Evolutionary conservation across 1,284 basidiomycete genomes (phyloP), one percentile per base, ranked within the genome.

Genomic region (Fereydounia khargensis): DNA sequence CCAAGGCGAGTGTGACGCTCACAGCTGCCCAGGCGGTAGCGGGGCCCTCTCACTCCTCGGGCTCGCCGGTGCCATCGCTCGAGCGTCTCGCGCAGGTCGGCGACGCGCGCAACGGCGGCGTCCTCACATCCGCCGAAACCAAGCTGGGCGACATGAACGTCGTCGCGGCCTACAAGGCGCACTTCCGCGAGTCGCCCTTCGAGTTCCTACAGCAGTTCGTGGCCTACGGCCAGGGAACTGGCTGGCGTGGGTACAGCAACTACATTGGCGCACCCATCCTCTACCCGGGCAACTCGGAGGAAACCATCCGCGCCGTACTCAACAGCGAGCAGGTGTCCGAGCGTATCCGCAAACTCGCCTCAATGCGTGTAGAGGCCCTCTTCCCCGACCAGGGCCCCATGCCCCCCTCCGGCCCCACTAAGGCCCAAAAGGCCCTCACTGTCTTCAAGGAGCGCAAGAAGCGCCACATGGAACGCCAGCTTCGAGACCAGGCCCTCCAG

Each of bases 231-330:
- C 65, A 68, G 33, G 70, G 70, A 9, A 54, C 51, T 0, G 68
- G 65, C 13, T 73, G 70, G 70, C 48, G 70, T 22, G 69, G 69
- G 22, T 73, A 68, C 35, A 47, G 48, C 14, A 55, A 70, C 57
- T 68, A 70, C 52, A 62, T 71, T 23, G 70, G 70, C 20, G 58
- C 67, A 0, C 67, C 62, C 21, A 70, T 73, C 39, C 32, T 73
- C 11, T 68, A 72, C 34, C 37, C 45, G 5, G 63, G 54, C 33
- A 60, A 53, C n/a, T 61, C 69, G 1, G 42, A 64, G 10, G 62
- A 66, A 31, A 47, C 45, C 35, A 68, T 71, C 33, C 54, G 59
- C 6, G 44, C 53, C 8, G 62, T 71, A 11, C 36, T 70, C 33
- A 55, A 46, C 36, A 68, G 65, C 31, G 61, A 68, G 10, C 57